Conservation (phyloP, 805 yeast genomes). For the Nakazawaea wickerhamii region DNA sequence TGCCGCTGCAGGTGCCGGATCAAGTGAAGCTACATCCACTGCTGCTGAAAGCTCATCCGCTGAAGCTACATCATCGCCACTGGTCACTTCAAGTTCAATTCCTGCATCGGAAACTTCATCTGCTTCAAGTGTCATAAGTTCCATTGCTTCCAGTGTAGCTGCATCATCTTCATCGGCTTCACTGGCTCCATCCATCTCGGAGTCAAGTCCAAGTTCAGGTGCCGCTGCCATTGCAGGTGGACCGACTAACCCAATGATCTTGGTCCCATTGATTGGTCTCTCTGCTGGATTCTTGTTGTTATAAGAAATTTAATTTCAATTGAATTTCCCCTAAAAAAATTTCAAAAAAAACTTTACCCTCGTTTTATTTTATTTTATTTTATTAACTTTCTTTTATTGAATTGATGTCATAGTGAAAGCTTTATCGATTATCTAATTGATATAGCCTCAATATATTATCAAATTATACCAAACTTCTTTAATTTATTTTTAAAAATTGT, state of each 20-base stretch:
- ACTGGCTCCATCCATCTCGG: conserved; percentile 2
- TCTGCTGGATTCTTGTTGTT: conserved; percentile 9
- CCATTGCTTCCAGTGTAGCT: neutral
- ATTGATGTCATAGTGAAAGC: too few species aligned
- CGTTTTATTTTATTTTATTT: neutral
- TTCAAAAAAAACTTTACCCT: neutral
- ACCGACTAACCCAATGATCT: conserved; percentile 2
- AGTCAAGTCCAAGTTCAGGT: conserved; percentile 1
- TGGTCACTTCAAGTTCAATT: conserved; percentile 8
- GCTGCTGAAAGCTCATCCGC: conserved; percentile 15
- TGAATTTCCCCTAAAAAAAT: neutral
- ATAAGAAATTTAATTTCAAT: neutral
- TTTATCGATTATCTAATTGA: too few species aligned
- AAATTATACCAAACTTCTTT: too few species aligned
- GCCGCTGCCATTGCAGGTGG: conserved; percentile 1
- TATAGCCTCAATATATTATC: too few species aligned
- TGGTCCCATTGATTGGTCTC: conserved; percentile 8
- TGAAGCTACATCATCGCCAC: conserved; percentile 10
- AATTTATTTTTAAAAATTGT: too few species aligned
- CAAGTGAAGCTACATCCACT: conserved; percentile 15
- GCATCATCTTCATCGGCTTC: neutral
- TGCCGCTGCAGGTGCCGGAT: conserved; percentile 11
- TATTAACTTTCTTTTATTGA: too few species aligned
- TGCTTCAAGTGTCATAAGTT: conserved; percentile 2
- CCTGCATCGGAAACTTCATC: conserved; percentile 12